Evolutionary conservation across 2,329 filamentous ascomycete genomes (phyloP).

Genomic region (Epichloe gansuensis): DNA sequence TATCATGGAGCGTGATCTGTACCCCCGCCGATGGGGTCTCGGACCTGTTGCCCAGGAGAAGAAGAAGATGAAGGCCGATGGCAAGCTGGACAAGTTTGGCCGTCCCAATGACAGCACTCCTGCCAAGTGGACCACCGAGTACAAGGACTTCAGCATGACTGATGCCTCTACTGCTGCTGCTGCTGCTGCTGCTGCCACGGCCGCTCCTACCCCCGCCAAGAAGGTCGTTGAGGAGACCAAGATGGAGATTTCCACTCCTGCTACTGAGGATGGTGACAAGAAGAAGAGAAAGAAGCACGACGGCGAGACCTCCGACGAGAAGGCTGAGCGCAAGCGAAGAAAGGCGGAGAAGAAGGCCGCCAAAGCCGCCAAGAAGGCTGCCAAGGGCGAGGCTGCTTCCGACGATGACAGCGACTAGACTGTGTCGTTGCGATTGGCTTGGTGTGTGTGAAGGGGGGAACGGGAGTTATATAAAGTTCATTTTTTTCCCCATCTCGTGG

Average conservation of each 20-base stretch:
- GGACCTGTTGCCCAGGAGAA: constrained; percentile 89
- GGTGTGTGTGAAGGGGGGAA: neutral
- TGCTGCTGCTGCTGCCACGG: constrained; percentile 28
- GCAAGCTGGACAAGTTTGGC: constrained; percentile 97
- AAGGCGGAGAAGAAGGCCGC: constrained; percentile 49
- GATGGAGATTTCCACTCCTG: constrained; percentile 22
- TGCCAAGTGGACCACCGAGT: constrained; percentile 80
- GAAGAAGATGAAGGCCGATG: constrained; percentile 98
- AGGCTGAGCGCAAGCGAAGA: constrained; percentile 45
- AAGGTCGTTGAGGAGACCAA: constrained; percentile 25
- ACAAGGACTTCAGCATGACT: constrained; percentile 73
- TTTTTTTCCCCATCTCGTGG: constrained; percentile 2
- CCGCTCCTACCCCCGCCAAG: constrained; percentile 8
- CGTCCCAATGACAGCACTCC: constrained; percentile 86
- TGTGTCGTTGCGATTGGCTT: neutral
- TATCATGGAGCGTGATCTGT: constrained; percentile 98
- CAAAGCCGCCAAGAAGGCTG: constrained; percentile 42
- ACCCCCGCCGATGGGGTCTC: constrained; percentile 92
- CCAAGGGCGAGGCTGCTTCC: constrained; percentile 37
- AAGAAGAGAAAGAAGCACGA: constrained; percentile 74
- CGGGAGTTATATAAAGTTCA: constrained; percentile 2
- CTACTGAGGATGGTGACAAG: constrained; percentile 40
- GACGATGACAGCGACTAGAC: constrained; percentile 24
- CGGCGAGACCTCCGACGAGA: constrained; percentile 59
- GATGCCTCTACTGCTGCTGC: constrained; percentile 30